These are phyloP conservation scores for Trametes punicea DNA, from an alignment of 768 basidiomycete genomes.

Conservation along the genomic window DNA sequence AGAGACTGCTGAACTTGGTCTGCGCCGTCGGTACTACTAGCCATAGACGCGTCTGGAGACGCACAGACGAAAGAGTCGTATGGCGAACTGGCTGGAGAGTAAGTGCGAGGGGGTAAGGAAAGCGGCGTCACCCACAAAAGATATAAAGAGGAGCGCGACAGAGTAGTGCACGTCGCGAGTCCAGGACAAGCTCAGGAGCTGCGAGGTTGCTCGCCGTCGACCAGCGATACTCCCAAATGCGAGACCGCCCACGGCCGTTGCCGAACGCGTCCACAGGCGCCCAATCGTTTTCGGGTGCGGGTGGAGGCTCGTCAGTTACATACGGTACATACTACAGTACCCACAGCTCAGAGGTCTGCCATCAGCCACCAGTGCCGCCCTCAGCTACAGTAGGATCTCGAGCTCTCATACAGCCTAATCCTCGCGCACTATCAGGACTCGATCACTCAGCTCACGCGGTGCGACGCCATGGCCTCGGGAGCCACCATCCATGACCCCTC, in stretches of 20 bases:
- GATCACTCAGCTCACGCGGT: neutral
- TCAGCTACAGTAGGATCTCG: neutral
- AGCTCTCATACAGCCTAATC: neutral
- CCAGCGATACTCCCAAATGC: slow-evolving; percentile 2
- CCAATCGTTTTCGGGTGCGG: no score
- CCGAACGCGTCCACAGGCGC: neutral
- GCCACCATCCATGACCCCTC: slow-evolving; percentile 11
- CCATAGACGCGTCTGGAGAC: slow-evolving; percentile 82
- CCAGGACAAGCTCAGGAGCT: slow-evolving; percentile 9
- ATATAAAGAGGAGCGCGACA: neutral
- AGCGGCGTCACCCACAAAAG: no score
- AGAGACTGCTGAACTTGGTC: slow-evolving; percentile 42
- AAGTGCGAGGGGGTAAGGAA: neutral
- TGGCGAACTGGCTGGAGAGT: neutral
- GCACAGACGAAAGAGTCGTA: slow-evolving; percentile 30
- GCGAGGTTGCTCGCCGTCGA: slow-evolving; percentile 6
- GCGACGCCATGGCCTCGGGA: slow-evolving; percentile 11
- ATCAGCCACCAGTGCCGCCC: neutral
- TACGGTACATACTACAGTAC: no score
- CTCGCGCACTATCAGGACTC: neutral
- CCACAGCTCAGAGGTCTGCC: neutral
- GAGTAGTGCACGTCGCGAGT: neutral
- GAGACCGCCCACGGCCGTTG: slow-evolving; percentile 7
- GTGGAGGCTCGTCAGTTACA: no score
- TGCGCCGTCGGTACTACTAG: slow-evolving; percentile 56